These are phyloP conservation scores for Erigeron philadelphicus DNA, from an alignment of 140 eudicot species.

Conservation along the genomic window DNA sequence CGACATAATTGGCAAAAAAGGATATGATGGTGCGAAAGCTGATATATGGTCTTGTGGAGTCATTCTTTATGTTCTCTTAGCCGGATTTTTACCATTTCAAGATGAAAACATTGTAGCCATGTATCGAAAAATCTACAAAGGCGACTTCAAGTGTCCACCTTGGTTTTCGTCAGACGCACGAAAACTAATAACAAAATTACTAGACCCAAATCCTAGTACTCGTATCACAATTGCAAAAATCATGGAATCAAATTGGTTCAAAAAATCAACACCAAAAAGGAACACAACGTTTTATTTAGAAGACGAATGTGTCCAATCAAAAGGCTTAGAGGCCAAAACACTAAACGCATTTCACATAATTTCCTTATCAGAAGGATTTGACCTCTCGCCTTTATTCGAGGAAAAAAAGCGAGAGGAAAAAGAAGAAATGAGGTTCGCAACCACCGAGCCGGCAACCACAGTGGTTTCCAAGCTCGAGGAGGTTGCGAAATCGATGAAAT, in stretches of 20 bases:
- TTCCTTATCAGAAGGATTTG: constrained; percentile 60
- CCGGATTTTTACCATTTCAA: constrained; percentile 75
- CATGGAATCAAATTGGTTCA: constrained; percentile 38
- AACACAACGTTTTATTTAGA: constrained; percentile 18
- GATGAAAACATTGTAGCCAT: constrained; percentile 60
- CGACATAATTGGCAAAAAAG: constrained; percentile 69
- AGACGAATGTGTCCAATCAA: constrained; percentile 27
- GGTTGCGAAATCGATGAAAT: constrained; percentile 47
- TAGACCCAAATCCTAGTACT: constrained; percentile 40
- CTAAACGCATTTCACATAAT: constrained; percentile 82
- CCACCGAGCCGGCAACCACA: constrained; percentile 44
- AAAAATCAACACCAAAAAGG: constrained; percentile 31
- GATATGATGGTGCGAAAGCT: constrained; percentile 75
- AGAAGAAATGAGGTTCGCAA: constrained; percentile 57
- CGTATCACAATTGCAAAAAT: constrained; percentile 34
- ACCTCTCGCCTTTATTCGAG: constrained; percentile 66
- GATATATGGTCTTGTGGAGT: constrained; percentile 96
- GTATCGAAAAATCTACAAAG: constrained; percentile 68
- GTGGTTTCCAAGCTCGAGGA: constrained; percentile 58
- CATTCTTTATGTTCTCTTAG: constrained; percentile 59
- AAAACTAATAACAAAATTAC: constrained; percentile 27
- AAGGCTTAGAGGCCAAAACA: constrained; percentile 37
- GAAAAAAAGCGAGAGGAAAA: constrained; percentile 49
- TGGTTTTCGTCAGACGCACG: constrained; percentile 41
- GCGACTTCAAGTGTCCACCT: constrained; percentile 47